Evolutionary conservation across 163 green algal species (phyloP), one percentile per base, ranked within the genome.

Genomic region (Chlorella variabilis): DNA sequence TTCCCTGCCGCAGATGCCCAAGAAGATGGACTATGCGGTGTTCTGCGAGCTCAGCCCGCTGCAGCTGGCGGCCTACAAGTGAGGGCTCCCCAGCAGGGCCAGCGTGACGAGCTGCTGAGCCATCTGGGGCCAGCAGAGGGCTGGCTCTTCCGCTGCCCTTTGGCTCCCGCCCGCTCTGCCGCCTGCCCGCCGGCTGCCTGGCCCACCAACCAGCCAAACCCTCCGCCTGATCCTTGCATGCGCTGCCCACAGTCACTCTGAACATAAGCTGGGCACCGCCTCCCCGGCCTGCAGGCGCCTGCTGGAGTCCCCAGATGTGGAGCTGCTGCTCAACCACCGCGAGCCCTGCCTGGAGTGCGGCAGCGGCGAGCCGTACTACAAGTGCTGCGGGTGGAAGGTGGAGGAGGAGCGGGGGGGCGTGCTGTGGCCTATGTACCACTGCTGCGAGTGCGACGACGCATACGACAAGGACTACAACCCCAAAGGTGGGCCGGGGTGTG

Each of bases 1-100:
- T n/a, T n/a, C n/a, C 36, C 3, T 65, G 31, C 70, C 29, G 38
- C 73, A 80, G 77, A 84, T 97, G 83, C 91, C 91, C 18, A 68
- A 62, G 8, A 97, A 97, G 80, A 68, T 39, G 13, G 93, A 97
- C 79, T 87, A 90, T 73, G 85, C 95, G 21, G 90, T 96, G 9
- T 94, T 96, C 69, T 96, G 91, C 82, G 36, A 89, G 41, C 87
- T 97, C 45, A 84, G 82, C 0, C 49, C 78, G 13, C 39, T 93
- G 63, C 93, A 97, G 89, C 54, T 84, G 68, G 58, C 75, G 25
- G 90, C 91, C 15, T 95, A 96, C 81, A 82, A 70, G 74, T 89
- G 86, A 58, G 48, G 77, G 18, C 9, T 62, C 20, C 7, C 5
- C 15, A 29, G 51, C 51, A n/a, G 51, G 11, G 54, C 9, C 54